phyloP scores from a whole-genome alignment of 805 yeast genomes.

The Candida morakotiae region DNA sequence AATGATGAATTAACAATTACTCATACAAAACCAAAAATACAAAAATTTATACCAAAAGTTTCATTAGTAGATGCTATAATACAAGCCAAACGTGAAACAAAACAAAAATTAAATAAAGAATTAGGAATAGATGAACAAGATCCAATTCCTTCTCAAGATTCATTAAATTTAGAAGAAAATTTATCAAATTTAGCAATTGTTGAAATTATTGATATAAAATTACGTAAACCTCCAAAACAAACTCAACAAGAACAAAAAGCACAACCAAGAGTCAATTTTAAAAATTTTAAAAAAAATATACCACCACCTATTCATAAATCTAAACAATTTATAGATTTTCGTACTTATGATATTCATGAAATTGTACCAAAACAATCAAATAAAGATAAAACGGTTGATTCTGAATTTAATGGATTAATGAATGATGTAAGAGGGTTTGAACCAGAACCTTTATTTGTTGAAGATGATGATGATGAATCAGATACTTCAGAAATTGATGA shows the following conservation, averaged over 20 bases:
- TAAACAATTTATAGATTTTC: conserved; percentile 17
- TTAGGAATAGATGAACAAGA: conserved; percentile 19
- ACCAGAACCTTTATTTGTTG: conserved; percentile 4
- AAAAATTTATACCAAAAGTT: conserved; percentile 13
- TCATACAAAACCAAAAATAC: conserved; percentile 9
- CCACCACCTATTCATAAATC: conserved; percentile 13
- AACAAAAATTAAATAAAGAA: conserved; percentile 17
- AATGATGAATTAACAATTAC: neutral
- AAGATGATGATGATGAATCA: too few species aligned
- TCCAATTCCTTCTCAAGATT: too few species aligned
- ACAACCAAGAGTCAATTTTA: conserved; percentile 25
- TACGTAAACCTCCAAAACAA: conserved; percentile 8
- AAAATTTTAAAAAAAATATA: conserved; percentile 23
- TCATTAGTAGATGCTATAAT: conserved; percentile 27
- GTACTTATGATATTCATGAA: conserved; percentile 2
- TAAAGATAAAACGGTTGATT: conserved; percentile 9
- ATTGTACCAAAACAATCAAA: neutral
- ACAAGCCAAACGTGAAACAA: conserved; percentile 20
- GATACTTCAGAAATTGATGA: conserved; percentile 1
- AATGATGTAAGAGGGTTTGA: conserved; percentile 11
- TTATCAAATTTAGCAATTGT: conserved; percentile 26
- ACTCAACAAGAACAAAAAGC: conserved; percentile 2
- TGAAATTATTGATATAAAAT: conserved; percentile 21
- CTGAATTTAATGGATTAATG: conserved; percentile 16
- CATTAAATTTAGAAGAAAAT: conserved; percentile 11